Percentiles rank a stretch among this genome's conserved stretches.
Conservation (phyloP, 2,329 filamentous ascomycete species). For the Colletotrichum sp. region DNA sequence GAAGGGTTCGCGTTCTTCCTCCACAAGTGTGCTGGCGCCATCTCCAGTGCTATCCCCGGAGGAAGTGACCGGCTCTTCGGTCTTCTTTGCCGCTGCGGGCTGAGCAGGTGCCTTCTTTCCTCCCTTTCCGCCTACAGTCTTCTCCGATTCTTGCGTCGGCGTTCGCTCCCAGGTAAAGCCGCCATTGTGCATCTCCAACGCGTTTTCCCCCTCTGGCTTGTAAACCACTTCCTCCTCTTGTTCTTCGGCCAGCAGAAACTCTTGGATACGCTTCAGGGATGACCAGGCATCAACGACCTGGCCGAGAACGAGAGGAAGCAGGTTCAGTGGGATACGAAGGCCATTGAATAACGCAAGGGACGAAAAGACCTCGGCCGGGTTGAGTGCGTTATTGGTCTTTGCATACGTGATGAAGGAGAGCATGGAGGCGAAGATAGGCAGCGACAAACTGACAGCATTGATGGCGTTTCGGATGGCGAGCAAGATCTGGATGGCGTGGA, state of each 20-base stretch:
- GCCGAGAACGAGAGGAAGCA: conserved; percentile 86
- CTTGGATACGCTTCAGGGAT: conserved; percentile 83
- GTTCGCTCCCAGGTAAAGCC: conserved; percentile 88
- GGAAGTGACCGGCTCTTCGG: conserved; percentile 36
- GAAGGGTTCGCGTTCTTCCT: conserved; percentile 72
- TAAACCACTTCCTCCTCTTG: conserved; percentile 70
- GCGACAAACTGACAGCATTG: conserved; percentile 81
- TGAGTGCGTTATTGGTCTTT: conserved; percentile 68
- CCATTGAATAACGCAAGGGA: conserved; percentile 94
- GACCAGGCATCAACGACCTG: conserved; percentile 90
- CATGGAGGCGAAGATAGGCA: conserved; percentile 96
- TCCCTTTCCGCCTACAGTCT: conserved; percentile 41
- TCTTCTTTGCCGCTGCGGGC: conserved; percentile 29
- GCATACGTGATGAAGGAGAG: conserved; percentile 87
- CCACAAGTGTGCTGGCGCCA: conserved; percentile 59
- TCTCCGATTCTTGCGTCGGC: conserved; percentile 58
- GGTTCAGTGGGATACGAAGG: conserved; percentile 85
- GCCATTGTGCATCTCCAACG: conserved; percentile 74
- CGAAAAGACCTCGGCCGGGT: conserved; percentile 84
- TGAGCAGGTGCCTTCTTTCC: conserved; percentile 46
- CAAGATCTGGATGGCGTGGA: conserved; percentile 82
- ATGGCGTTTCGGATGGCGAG: conserved; percentile 85
- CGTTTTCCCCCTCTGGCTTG: conserved; percentile 64
- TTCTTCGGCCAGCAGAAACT: conserved; percentile 88
- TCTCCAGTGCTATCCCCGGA: conserved; percentile 51